A percentile compares a stretch with the other conserved stretches of the same genome.
Evolutionary conservation across 202 grass and related monocot species (phyloP).

Genomic region (Dendrocalamus latiflorus): DNA sequence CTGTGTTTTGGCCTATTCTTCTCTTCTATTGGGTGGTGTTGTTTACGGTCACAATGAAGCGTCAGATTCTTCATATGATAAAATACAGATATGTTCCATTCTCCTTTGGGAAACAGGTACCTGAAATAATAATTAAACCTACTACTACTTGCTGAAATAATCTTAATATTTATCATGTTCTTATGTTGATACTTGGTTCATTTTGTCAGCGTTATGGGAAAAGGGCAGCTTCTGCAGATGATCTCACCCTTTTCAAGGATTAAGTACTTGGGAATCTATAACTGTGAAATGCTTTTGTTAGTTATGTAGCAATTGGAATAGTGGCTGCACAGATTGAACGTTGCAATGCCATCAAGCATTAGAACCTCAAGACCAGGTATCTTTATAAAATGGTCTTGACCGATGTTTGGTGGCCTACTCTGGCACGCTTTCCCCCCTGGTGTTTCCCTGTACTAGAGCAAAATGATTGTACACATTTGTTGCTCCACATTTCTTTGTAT

Average conservation of each 20-base stretch:
- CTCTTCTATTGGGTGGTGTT: conserved; percentile 70
- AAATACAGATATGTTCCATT: conserved; percentile 90
- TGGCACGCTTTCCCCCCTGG: neutral
- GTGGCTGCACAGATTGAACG: conserved; percentile 2
- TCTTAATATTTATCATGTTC: neutral
- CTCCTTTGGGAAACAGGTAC: conserved; percentile 77
- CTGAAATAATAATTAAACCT: neutral
- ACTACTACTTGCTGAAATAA: neutral
- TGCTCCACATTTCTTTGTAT: neutral
- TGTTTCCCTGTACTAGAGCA: neutral
- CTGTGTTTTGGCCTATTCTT: conserved; percentile 88
- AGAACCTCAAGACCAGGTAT: neutral
- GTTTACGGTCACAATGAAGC: conserved; percentile 74
- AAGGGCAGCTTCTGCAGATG: conserved; percentile 23
- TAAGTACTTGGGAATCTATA: neutral
- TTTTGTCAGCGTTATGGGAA: conserved; percentile 50
- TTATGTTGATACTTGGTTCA: conserved; percentile 4
- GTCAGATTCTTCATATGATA: conserved; percentile 79
- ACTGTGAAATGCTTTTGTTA: conserved; percentile 14
- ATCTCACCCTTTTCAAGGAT: conserved; percentile 25
- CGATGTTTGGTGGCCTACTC: neutral
- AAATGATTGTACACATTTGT: conserved; percentile 15
- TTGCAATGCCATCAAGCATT: conserved; percentile 18
- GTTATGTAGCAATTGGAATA: neutral
- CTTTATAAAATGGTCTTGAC: neutral